These are phyloP conservation scores for Aspergillus quadrilineatus DNA, from an alignment of 2,329 filamentous ascomycete genomes.

Conservation along the genomic window DNA sequence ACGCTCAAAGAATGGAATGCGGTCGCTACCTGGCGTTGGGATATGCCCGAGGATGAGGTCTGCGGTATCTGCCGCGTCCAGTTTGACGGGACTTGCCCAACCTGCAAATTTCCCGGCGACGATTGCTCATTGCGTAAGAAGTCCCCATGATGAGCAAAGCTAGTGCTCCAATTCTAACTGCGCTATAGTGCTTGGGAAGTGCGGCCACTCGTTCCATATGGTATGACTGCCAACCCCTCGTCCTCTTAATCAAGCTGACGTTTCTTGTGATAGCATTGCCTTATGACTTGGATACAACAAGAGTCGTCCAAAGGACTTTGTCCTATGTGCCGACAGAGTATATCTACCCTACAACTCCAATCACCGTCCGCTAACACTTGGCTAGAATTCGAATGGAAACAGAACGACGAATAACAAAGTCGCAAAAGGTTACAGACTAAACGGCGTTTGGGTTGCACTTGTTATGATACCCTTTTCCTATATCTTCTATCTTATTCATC, in stretches of 20 bases:
- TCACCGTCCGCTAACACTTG: slow-evolving; percentile 18
- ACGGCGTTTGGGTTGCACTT: slow-evolving; percentile 14
- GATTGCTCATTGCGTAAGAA: slow-evolving; percentile 83
- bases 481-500: neutral
- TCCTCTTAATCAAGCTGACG: slow-evolving; percentile 13
- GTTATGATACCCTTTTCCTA: slow-evolving; percentile 22
- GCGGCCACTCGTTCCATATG: slow-evolving; percentile 97
- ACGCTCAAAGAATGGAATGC: slow-evolving; percentile 90
- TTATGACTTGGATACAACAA: slow-evolving; percentile 83
- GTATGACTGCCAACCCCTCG: slow-evolving; percentile 47
- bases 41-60: slow-evolving; percentile 94
- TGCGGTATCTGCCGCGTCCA: slow-evolving; percentile 98
- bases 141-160: slow-evolving; percentile 19
- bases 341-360: slow-evolving; percentile 20
- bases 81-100: slow-evolving; percentile 96
- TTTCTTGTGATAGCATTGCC: slow-evolving; percentile 70
- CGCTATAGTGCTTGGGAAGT: slow-evolving; percentile 81
- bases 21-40: slow-evolving; percentile 96
- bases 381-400: slow-evolving; percentile 56
- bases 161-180: neutral
- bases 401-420: slow-evolving; percentile 36
- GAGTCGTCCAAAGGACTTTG: slow-evolving; percentile 91
- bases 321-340: slow-evolving; percentile 96
- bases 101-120: slow-evolving; percentile 96
- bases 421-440: neutral